Conservation (phyloP, 345 rosid species). For the Laguncularia racemosa region DNA sequence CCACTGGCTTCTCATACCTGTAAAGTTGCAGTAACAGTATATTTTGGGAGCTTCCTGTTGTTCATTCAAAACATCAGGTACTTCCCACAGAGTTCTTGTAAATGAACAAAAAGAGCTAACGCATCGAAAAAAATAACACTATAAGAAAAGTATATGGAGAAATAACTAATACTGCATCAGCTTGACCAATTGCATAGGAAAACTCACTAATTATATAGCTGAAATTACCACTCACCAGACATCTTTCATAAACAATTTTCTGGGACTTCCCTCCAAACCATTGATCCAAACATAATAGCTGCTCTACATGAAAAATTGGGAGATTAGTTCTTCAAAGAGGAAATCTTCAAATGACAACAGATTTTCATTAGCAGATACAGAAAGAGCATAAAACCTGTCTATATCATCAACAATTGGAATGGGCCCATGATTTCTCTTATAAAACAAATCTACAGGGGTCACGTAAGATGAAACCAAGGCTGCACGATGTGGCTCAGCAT, state of each 20-base stretch:
- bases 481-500: slow-evolving; percentile 85
- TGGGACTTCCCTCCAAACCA: slow-evolving; percentile 50
- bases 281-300: slow-evolving; percentile 49
- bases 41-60: slow-evolving; percentile 74
- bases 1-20: slow-evolving; percentile 37
- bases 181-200: neutral
- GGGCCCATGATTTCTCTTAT: slow-evolving; percentile 94
- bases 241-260: slow-evolving; percentile 55
- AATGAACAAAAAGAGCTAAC: neutral
- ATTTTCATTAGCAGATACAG: neutral
- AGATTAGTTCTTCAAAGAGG: slow-evolving; percentile 4
- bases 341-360: neutral
- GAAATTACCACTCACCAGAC: slow-evolving; percentile 41
- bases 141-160: neutral
- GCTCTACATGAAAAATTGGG: slow-evolving; percentile 12
- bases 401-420: slow-evolving; percentile 77
- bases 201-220: neutral
- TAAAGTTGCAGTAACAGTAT: slow-evolving; percentile 63
- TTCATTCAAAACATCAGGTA: slow-evolving; percentile 2
- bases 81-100: neutral
- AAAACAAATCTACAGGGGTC: slow-evolving; percentile 83
- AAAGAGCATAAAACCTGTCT: slow-evolving; percentile 32
- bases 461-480: slow-evolving; percentile 62
- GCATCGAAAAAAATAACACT: neutral
- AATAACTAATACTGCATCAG: neutral